Base-by-base conservation (phyloP, 495 filamentous ascomycete genomes). In the Bathelium albidoporum region DNA sequence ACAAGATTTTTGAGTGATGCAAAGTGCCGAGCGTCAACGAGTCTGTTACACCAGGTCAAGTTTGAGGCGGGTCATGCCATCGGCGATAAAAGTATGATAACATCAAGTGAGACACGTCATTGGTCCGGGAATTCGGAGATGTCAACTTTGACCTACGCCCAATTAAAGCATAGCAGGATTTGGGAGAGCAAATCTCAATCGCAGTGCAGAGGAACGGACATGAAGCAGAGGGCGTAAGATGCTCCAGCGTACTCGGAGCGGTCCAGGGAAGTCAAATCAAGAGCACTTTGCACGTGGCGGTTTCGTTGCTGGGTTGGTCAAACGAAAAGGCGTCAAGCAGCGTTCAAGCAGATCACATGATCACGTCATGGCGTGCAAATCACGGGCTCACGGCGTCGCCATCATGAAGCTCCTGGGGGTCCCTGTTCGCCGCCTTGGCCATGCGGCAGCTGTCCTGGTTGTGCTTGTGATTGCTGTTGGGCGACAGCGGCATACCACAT, bases 401-500 rank as follows among this genome's bases (percentile, higher is more conserved):
- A 11, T 55, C 49, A 55, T 20, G 49, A 55, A 55, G 49, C 49
- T 55, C 49, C 49, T 16, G 49, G 49, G 16, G 49, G 49, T 55
- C 49, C 49, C 24, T 55, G 49, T 9, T 55, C 22, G 49, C 14
- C 44, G 1, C 44, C 20, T 20, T 16, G 44, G 44, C 11, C 18
- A 5, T n/a, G 24, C 29, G 49, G 49, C 20, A 55, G 26, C 53
- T 36, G 44, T 64, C 28, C 55, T 62, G 66, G 67, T 34, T 65
- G 61, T 62, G 59, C 64, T 32, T 67, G 60, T 39, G 28, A 28
- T 60, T 60, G 62, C 29, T 63, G 24, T 45, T 64, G 62, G 2
- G 53, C 62, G n/a, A 67, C 61, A 45, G 66, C 64, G 58, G 82
- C 79, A 71, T 86, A 86, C 83, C 84, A 88, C 62, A 86, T 73